Conservation (phyloP, 176 grass and related monocot genomes). For the Avena insularis region DNA sequence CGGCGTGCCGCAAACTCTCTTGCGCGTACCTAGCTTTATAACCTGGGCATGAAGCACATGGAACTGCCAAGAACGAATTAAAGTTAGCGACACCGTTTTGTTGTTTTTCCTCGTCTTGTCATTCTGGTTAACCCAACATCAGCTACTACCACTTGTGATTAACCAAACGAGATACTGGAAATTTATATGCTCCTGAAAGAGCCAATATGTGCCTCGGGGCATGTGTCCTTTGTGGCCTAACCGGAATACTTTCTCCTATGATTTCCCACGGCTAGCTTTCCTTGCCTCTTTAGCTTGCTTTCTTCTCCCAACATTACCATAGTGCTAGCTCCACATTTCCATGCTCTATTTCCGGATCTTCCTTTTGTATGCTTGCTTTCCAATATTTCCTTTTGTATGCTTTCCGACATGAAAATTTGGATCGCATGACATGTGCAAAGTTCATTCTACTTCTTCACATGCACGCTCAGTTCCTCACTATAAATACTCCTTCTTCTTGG, state of each 20-base stretch:
- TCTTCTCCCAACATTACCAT: slow-evolving; percentile 27
- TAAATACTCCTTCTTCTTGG: slow-evolving; percentile 23
- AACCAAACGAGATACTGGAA: too few relatives aligned
- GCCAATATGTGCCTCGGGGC: background rate
- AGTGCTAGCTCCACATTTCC: slow-evolving; percentile 44
- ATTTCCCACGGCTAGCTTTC: background rate
- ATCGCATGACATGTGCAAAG: slow-evolving; percentile 32
- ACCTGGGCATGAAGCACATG: too few relatives aligned
- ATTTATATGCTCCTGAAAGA: too few relatives aligned
- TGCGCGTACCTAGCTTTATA: too few relatives aligned
- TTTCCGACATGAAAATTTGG: slow-evolving; percentile 31
- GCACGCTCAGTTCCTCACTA: slow-evolving; percentile 29
- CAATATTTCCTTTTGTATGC: slow-evolving; percentile 24
- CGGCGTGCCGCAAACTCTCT: too few relatives aligned
- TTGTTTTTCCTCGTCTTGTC: too few relatives aligned
- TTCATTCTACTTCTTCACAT: background rate
- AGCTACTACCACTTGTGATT: too few relatives aligned
- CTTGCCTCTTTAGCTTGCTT: slow-evolving; percentile 37
- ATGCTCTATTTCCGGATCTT: slow-evolving; percentile 35
- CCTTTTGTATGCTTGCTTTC: slow-evolving; percentile 27
- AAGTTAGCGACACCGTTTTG: too few relatives aligned
- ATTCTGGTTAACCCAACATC: too few relatives aligned
- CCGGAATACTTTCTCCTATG: slow-evolving; percentile 21
- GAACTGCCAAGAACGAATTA: too few relatives aligned
- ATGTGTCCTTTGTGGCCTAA: background rate